Evolutionary conservation across 2,329 filamentous ascomycete species (phyloP).

Genomic region (Monosporascus sp.): DNA sequence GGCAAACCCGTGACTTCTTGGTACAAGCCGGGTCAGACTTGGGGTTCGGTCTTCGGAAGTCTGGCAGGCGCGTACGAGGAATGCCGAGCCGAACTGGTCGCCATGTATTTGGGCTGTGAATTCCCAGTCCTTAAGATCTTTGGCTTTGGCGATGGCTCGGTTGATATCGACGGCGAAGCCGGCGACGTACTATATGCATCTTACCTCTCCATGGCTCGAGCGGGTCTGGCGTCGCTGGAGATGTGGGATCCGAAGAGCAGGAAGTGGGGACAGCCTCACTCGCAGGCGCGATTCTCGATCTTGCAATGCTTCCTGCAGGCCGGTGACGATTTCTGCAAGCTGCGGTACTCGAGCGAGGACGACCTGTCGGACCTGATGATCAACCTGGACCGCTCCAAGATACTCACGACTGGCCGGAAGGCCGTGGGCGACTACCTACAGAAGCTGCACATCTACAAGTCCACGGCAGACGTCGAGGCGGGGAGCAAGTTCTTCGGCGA

Average conservation of each 20-base stretch:
- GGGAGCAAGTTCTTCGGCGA: slow-evolving; percentile 77
- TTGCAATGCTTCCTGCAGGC: slow-evolving; percentile 77
- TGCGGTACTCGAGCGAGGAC: slow-evolving; percentile 61
- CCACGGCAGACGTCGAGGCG: slow-evolving; percentile 73
- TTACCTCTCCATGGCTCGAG: slow-evolving; percentile 90
- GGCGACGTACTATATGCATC: slow-evolving; percentile 83
- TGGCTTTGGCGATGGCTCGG: slow-evolving; percentile 74
- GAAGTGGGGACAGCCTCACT: slow-evolving; percentile 92
- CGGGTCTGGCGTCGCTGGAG: slow-evolving; percentile 83
- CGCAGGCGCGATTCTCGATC: slow-evolving; percentile 87
- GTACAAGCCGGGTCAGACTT: slow-evolving; percentile 95
- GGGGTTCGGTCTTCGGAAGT: slow-evolving; percentile 86
- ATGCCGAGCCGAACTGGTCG: slow-evolving; percentile 89
- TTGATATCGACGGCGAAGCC: slow-evolving; percentile 68
- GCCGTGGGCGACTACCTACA: slow-evolving; percentile 82
- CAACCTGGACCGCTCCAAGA: slow-evolving; percentile 78
- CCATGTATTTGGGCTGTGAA: slow-evolving; percentile 84
- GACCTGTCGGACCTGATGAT: slow-evolving; percentile 79
- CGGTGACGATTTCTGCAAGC: slow-evolving; percentile 78
- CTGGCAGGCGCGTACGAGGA: slow-evolving; percentile 89
- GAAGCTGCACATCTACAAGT: slow-evolving; percentile 89
- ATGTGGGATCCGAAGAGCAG: slow-evolving; percentile 89
- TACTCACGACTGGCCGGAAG: slow-evolving; percentile 73
- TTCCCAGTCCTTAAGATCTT: slow-evolving; percentile 88
- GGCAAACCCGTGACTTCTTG: slow-evolving; percentile 74